phyloP scores from a whole-genome alignment of 2,329 filamentous ascomycete genomes.

The Trichoderma cornu-damae region DNA sequence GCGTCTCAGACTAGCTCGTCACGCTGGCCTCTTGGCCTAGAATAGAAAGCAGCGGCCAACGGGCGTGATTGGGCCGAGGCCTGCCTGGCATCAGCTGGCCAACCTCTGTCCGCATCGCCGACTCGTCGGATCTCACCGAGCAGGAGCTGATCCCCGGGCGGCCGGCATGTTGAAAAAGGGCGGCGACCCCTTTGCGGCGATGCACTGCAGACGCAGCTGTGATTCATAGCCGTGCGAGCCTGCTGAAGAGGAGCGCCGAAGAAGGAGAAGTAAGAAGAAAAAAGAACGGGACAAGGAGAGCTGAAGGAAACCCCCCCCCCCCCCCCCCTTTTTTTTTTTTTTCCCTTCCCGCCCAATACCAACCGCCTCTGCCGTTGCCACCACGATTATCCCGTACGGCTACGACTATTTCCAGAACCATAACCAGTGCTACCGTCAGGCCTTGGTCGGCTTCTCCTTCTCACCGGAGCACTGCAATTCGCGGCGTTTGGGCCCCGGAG shows the following conservation, averaged over 20 bases:
- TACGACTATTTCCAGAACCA: no score
- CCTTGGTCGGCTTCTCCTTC: not conserved
- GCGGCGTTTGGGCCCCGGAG: constrained; percentile 17
- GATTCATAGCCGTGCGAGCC: no score
- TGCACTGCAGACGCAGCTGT: no score
- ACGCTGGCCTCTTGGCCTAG: constrained; percentile 9
- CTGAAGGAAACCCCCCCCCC: no score
- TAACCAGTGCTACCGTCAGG: not conserved
- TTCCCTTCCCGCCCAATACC: no score
- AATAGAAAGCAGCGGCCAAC: not conserved
- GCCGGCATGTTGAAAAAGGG: constrained; percentile 2
- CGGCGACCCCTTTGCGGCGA: not conserved
- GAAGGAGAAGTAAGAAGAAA: no score
- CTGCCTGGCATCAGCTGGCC: constrained; percentile 12
- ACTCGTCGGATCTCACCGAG: constrained; percentile 16
- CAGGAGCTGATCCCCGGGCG: constrained; percentile 2
- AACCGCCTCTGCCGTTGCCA: no score
- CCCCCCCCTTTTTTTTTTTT: no score
- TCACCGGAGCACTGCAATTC: not conserved
- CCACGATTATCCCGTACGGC: no score
- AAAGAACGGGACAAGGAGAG: no score
- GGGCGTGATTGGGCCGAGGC: constrained; percentile 11
- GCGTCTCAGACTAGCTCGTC: constrained; percentile 15
- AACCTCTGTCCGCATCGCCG: constrained; percentile 7
- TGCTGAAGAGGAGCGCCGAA: no score